phyloP scores from a whole-genome alignment of 192 early-diverging fungal species.

The Chytriomyces sp. region DNA sequence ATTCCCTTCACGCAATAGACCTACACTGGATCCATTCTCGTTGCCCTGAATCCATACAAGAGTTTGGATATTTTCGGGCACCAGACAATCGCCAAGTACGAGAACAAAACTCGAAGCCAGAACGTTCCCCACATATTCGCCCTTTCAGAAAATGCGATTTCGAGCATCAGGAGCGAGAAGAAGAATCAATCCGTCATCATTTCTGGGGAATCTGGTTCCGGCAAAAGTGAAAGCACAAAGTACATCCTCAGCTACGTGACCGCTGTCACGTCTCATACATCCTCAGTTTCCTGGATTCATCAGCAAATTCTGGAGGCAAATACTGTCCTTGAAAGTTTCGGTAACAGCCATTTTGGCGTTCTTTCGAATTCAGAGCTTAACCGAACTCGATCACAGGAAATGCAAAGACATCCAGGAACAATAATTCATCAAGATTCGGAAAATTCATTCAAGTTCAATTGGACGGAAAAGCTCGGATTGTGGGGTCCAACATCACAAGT shows the following conservation, averaged over 20 bases:
- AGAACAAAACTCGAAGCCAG: slow-evolving; percentile 38
- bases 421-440: slow-evolving; percentile 66
- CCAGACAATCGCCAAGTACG: slow-evolving; percentile 49
- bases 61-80: slow-evolving; percentile 52
- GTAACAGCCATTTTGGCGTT: slow-evolving; percentile 30
- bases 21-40: slow-evolving; percentile 60
- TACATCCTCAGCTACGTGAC: slow-evolving; percentile 62
- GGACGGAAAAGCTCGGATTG: slow-evolving; percentile 50
- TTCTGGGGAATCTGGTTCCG: slow-evolving; percentile 62
- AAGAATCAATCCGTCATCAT: slow-evolving; percentile 64
- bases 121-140: slow-evolving; percentile 64
- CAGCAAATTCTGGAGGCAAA: slow-evolving; percentile 67
- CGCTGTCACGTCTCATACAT: slow-evolving; percentile 46
- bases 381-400: slow-evolving; percentile 48
- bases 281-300: slow-evolving; percentile 57
- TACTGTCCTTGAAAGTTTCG: slow-evolving; percentile 63
- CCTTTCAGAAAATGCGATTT: slow-evolving; percentile 56
- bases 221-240: slow-evolving; percentile 66
- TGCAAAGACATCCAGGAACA: slow-evolving; percentile 62
- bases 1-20: slow-evolving; percentile 37
- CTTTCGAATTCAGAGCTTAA: slow-evolving; percentile 22
- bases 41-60: slow-evolving; percentile 62
- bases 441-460: slow-evolving; percentile 66
- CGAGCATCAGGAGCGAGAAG: slow-evolving; percentile 42
- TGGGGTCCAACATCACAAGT: slow-evolving; percentile 61